These are phyloP conservation scores for Coniella vitis DNA, from an alignment of 2,329 filamentous ascomycete genomes.

Conservation along the genomic window DNA sequence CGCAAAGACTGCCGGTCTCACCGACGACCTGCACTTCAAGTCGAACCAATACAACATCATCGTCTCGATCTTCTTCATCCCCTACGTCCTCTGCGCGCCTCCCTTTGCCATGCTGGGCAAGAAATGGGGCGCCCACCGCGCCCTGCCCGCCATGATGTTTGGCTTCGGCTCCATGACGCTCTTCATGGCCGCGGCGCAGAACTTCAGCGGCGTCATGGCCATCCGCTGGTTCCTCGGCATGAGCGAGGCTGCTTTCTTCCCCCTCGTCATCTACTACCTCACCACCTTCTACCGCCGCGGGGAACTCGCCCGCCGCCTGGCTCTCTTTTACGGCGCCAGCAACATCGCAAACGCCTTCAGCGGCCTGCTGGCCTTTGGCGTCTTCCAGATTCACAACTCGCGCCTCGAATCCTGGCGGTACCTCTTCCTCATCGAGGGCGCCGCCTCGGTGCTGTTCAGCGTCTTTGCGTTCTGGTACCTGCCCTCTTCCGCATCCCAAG, in stretches of 20 bases:
- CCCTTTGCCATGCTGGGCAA: conserved; percentile 61
- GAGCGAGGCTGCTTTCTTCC: conserved; percentile 63
- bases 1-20: conserved; percentile 48
- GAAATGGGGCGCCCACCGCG: conserved; percentile 56
- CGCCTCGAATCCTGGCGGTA: conserved; percentile 35
- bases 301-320: conserved; percentile 63
- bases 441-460: conserved; percentile 52
- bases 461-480: conserved; percentile 64
- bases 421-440: conserved; percentile 47
- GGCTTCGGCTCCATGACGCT: conserved; percentile 60
- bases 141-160: conserved; percentile 60
- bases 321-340: conserved; percentile 57
- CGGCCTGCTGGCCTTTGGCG: conserved; percentile 51
- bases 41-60: conserved; percentile 62
- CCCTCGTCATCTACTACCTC: conserved; percentile 51
- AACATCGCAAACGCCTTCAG: conserved; percentile 55
- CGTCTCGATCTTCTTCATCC: conserved; percentile 64
- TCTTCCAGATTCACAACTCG: conserved; percentile 36
- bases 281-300: conserved; percentile 64
- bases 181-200: conserved; percentile 46
- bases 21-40: conserved; percentile 50
- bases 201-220: conserved; percentile 60
- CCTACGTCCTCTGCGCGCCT: conserved; percentile 64
- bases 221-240: conserved; percentile 65
- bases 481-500: conserved; percentile 56